Evolutionary conservation across 2,329 filamentous ascomycete species (phyloP).

Genomic region (Penicillium sp.): DNA sequence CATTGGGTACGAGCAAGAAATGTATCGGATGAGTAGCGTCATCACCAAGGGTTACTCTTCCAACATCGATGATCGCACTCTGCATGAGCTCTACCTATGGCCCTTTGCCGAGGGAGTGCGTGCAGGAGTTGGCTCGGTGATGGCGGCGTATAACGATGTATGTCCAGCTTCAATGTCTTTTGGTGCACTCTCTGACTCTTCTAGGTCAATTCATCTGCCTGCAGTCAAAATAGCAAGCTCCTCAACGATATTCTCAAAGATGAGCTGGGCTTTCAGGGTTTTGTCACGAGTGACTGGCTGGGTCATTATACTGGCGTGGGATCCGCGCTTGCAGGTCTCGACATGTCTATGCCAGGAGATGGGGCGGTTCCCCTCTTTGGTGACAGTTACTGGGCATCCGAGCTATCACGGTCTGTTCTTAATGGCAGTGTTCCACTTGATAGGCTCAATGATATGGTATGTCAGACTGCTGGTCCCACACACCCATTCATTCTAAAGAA

Average conservation of each 20-base stretch:
- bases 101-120: conserved; percentile 51
- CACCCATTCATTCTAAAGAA: conserved; percentile 8
- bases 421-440: conserved; percentile 58
- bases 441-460: conserved; percentile 53
- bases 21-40: conserved; percentile 50
- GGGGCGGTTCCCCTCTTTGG: conserved; percentile 52
- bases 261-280: conserved; percentile 71
- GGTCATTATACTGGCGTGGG: conserved; percentile 60
- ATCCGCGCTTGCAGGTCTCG: conserved; percentile 61
- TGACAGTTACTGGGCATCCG: conserved; percentile 54
- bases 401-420: conserved; percentile 54
- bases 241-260: conserved; percentile 70
- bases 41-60: conserved; percentile 43
- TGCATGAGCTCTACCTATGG: conserved; percentile 49
- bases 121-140: conserved; percentile 48
- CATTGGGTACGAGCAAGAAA: conserved; percentile 50
- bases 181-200: not conserved
- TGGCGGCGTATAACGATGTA: conserved; percentile 46
- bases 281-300: conserved; percentile 68
- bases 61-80: conserved; percentile 52
- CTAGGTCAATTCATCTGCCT: conserved; percentile 63
- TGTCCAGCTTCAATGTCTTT: conserved; percentile 4
- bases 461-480: not conserved
- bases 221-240: conserved; percentile 65
- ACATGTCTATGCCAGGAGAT: conserved; percentile 70